Base-by-base conservation (phyloP, 139 green algal species). In the Diplosphaera chodatii region DNA sequence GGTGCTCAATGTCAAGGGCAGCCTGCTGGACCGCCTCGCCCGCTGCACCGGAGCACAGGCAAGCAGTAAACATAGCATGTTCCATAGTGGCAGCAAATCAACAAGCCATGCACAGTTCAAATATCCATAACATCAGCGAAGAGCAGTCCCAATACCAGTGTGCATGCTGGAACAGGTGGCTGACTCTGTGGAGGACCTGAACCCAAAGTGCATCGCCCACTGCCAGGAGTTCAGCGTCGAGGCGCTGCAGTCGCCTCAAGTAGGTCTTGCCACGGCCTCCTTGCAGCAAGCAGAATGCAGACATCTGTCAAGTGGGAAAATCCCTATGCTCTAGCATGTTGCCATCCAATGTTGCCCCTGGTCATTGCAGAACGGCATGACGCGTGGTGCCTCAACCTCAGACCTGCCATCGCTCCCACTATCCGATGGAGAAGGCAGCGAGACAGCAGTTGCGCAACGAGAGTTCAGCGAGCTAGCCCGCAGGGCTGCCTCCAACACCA, bases 21-120 rank as follows among this genome's bases (percentile, higher is more conserved):
- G 84, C 55, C 64, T 91, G 40, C 79, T 96, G 72, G 84, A 94
- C 29, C 78, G 88, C 21, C 41, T 96, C 23, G 79, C 88, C 0
- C 75, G 88, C 29, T 88, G 80, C 79, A 89, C 82, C 41, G 82
- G 82, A 18, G 78, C 76, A 0, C 72, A 77, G 67, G 87, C 92
- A 69, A 68, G 63, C 32, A 37, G 40, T 30, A n/a, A n/a, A n/a
- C n/a, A n/a, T n/a, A n/a, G n/a, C 64, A 69, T 68, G 22, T 32
- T 28, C 18, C 0, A 20, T 16, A 55, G 33, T 25, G 5, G 32
- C 33, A 62, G 20, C 33, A 63, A 32, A 25, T n/a, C n/a, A n/a
- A n/a, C n/a, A n/a, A n/a, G n/a, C n/a, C n/a, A n/a, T n/a, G n/a
- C n/a, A n/a, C n/a, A n/a, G n/a, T n/a, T n/a, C n/a, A n/a, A n/a